Base-by-base conservation (phyloP, 192 early-diverging fungal species). In the Coemansia sp. region DNA sequence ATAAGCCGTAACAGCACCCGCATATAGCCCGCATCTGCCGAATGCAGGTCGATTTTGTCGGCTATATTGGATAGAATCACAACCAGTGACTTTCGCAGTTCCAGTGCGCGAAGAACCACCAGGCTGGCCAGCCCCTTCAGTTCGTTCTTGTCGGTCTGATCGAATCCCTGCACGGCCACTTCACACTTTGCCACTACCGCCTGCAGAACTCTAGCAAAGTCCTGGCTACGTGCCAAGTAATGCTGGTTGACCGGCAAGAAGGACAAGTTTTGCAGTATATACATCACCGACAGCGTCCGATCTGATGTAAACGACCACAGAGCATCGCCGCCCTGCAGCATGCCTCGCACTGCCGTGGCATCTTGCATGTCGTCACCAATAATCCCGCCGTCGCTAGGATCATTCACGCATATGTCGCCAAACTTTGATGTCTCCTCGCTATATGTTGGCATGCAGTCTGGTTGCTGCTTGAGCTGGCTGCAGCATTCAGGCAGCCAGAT, bases 241-340 rank as follows among this genome's bases (percentile, higher is more conserved):
- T 57, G 57, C 59, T 78, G 75, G 64, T 78, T 78, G 10, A 55
- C 61, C 6, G 55, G 69, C 15, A 68, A 44, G 51, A 77, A 77
- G 37, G 73, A 65, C 63, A 77, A 43, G 41, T 77, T 77, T 37
- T 63, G 73, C 52, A 77, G 53, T 16, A 53, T 63, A 41, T 63
- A 77, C 16, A 58, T 45, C 12, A 69, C 67, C 0, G 67, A 58
- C 73, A 77, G 51, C 36, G 73, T 65, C 20, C 67, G 73, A 44
- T 77, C 67, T 18, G 73, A 69, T 26, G 73, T 77, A 50, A 77
- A 77, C 31, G 62, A 61, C 73, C 73, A 77, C 53, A 77, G 55
- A 3, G 52, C 63, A 38, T 62, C 59, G 56, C 55, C 57, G 55
- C 73, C 67, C 13, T 38, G 67, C 14, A 70, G 54, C 59, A 70